Conservation (phyloP, 2,329 filamentous ascomycete species). For the Ceratocystis papillata region DNA sequence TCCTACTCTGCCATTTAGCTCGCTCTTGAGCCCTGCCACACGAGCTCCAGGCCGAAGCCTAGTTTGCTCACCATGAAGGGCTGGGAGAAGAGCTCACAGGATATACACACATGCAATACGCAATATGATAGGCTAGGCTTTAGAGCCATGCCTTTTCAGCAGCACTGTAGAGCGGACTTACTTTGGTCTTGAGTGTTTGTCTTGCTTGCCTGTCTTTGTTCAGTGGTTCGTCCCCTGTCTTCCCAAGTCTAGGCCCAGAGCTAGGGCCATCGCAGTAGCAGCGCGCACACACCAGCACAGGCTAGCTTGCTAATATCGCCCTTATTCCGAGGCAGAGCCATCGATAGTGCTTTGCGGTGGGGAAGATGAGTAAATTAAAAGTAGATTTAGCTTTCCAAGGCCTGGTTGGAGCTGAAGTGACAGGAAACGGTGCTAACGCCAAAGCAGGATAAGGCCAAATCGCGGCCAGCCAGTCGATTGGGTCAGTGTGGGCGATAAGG, state of each 20-base stretch:
- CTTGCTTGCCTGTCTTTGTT: background rate
- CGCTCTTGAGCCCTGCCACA: no score
- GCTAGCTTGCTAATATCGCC: background rate
- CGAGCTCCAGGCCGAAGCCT: background rate
- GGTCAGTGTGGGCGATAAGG: background rate
- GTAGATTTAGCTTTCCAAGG: background rate
- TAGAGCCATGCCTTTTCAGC: no score
- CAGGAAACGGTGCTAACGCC: background rate
- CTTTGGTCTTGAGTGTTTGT: background rate
- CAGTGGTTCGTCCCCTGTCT: background rate
- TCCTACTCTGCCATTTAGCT: no score
- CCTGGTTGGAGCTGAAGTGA: conserved; percentile 9
- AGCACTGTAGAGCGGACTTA: background rate
- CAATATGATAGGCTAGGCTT: background rate
- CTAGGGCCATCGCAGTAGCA: background rate
- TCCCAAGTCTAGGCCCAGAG: background rate
- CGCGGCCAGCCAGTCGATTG: background rate
- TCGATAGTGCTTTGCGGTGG: no score
- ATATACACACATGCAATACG: background rate
- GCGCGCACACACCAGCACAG: background rate
- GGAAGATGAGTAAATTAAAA: background rate
- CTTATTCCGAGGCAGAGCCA: no score
- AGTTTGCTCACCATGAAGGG: background rate
- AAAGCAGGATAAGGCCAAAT: background rate
- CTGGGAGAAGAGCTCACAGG: no score